phyloP scores from a whole-genome alignment of 2,329 filamentous ascomycete species.

The Akanthomyces lecanii region DNA sequence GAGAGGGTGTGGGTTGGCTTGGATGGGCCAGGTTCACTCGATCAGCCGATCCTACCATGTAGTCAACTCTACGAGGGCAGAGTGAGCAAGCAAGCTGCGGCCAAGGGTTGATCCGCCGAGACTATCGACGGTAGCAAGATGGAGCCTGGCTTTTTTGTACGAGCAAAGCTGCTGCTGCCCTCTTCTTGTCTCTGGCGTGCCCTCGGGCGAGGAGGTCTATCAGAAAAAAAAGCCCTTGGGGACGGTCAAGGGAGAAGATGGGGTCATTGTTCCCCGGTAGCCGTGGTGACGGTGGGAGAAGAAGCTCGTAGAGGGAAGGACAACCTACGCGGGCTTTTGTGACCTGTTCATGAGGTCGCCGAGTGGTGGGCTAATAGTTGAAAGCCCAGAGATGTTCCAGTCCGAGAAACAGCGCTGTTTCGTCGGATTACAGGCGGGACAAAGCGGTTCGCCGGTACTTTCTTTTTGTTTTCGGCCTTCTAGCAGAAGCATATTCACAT shows the following conservation, averaged over 20 bases:
- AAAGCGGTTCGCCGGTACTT: too few species aligned
- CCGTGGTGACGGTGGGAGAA: background rate
- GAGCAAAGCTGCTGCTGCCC: too few species aligned
- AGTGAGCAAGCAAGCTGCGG: background rate
- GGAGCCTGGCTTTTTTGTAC: conserved; percentile 22
- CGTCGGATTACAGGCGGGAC: too few species aligned
- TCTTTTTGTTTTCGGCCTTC: too few species aligned
- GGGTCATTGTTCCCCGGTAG: background rate
- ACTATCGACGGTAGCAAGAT: conserved; percentile 24
- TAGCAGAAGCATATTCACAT: too few species aligned
- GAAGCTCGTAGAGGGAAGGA: background rate
- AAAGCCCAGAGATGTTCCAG: too few species aligned
- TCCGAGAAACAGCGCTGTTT: too few species aligned
- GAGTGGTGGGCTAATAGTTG: background rate
- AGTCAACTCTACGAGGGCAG: conserved; percentile 6
- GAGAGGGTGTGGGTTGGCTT: conserved; percentile 20
- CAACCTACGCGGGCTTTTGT: background rate
- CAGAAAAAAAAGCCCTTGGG: background rate
- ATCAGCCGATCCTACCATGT: conserved; percentile 7
- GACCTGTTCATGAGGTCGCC: background rate
- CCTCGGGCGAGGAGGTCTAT: background rate
- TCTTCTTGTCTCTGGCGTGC: conserved; percentile 14
- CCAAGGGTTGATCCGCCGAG: conserved; percentile 19
- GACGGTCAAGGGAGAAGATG: background rate
- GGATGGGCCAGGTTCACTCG: background rate